Base-by-base conservation (phyloP, 148 eudicot species). In the Chenopodium suecicum region DNA sequence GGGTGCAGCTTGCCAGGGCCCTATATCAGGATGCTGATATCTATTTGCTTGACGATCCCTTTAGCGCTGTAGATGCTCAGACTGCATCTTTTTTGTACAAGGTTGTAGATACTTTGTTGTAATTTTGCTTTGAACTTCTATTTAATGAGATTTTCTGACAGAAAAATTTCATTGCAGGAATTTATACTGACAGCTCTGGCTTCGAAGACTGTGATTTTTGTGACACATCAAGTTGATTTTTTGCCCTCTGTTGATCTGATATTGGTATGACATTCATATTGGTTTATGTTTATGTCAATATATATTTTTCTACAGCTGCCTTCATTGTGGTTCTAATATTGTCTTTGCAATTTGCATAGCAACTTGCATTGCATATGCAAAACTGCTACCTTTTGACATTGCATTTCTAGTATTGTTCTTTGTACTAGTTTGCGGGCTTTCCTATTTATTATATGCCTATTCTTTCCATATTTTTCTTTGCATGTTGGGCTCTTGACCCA, bases 1-100 rank as follows among this genome's bases (percentile, higher is more conserved):
- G 99, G 70, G 92, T 97, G 79, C 99, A 97, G 84, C 98, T 97
- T 84, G 99, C 99, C 46, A 88, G 99, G 84, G 99, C 98, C 29
- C 92, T 97, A 29, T 97, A 96, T 89, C 95, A 94, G 85, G 97
- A 97, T 70, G 97, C 97, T 41, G 99, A 97, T 75, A 94, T 97
- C n/a, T 97, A 96, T 86, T 85, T 97, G 73, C 97, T 97, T 79
- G 99, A 97, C 77, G 99, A 97, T 84, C 98, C 98, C 58, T 97
- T 97, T 69, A 97, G 99, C 85, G 99, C 99, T 65, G 98, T 97
- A 60, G 99, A 97, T 87, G 99, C 99, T 46, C 95, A 94, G 83
- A 97, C 99, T 10, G 97, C 93, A 23, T 89, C 95, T 52, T 92
- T 91, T 34, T 83, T 97, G 84, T 92, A 90, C 76, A 94, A 91